These are phyloP conservation scores for Agarophyton chilense DNA, from an alignment of 23 red algal genomes.

Conservation along the genomic window DNA sequence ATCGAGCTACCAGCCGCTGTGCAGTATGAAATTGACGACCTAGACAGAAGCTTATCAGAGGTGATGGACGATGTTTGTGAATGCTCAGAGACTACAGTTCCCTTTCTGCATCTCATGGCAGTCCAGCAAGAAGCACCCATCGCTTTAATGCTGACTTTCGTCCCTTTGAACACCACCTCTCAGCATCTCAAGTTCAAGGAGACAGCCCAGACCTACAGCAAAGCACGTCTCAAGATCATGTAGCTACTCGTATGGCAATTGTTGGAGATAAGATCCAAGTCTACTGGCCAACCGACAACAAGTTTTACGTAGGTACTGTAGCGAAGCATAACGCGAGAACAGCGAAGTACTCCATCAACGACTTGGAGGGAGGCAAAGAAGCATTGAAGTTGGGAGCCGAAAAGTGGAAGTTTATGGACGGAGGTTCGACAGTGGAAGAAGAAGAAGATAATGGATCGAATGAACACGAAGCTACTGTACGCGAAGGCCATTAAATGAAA, in stretches of 20 bases:
- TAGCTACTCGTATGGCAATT: background rate
- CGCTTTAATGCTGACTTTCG: no score
- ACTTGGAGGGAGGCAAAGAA: constrained; percentile 26
- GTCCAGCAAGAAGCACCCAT: background rate
- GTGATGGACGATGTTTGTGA: no score
- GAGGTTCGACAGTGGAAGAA: no score
- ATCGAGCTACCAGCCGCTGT: no score
- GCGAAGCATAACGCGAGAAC: background rate
- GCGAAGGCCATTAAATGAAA: background rate
- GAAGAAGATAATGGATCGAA: no score
- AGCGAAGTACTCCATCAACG: background rate
- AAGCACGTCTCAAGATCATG: no score
- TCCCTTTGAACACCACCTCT: no score
- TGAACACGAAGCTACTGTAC: background rate
- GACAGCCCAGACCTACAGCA: no score
- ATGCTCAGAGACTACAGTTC: background rate
- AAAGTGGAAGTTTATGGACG: constrained; percentile 28
- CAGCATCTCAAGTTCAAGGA: no score
- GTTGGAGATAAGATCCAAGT: background rate
- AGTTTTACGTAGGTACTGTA: background rate
- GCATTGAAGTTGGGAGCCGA: background rate
- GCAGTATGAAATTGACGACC: no score
- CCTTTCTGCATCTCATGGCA: background rate
- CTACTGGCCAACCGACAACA: background rate
- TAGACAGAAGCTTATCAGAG: no score